phyloP scores from a whole-genome alignment of 116 monocot species.

The Papilionanthe hybrid region DNA sequence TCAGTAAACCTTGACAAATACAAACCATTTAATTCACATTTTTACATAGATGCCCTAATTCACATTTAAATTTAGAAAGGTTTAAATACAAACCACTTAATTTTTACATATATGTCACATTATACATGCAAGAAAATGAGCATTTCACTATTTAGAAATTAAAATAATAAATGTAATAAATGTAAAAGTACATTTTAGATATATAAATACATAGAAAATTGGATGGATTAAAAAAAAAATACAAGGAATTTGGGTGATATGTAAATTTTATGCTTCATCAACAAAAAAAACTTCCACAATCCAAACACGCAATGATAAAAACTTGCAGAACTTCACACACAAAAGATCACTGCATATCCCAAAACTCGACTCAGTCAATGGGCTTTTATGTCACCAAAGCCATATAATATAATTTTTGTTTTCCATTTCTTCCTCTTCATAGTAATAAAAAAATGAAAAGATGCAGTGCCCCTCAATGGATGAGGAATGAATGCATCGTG shows the following conservation, averaged over 20 bases:
- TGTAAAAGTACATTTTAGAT: no score
- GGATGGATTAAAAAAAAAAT: no score
- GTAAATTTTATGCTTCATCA: neutral
- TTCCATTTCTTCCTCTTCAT: neutral
- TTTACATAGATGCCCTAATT: no score
- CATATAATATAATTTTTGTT: neutral
- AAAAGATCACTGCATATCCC: neutral
- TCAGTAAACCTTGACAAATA: neutral
- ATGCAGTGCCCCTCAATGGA: neutral
- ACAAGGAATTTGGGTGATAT: no score
- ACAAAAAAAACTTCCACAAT: neutral
- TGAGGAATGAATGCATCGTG: constrained; percentile 2
- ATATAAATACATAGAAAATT: no score
- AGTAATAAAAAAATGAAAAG: neutral
- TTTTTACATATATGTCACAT: no score
- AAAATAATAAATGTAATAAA: no score
- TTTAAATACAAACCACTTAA: no score
- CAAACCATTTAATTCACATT: no score
- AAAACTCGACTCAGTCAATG: neutral
- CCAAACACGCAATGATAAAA: neutral
- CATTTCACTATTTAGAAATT: no score
- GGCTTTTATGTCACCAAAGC: neutral
- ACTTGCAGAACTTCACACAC: neutral
- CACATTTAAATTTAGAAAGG: no score
- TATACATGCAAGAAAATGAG: no score